phyloP scores from a whole-genome alignment of 805 yeast genomes.

The Barnettozyma wickerhamii region DNA sequence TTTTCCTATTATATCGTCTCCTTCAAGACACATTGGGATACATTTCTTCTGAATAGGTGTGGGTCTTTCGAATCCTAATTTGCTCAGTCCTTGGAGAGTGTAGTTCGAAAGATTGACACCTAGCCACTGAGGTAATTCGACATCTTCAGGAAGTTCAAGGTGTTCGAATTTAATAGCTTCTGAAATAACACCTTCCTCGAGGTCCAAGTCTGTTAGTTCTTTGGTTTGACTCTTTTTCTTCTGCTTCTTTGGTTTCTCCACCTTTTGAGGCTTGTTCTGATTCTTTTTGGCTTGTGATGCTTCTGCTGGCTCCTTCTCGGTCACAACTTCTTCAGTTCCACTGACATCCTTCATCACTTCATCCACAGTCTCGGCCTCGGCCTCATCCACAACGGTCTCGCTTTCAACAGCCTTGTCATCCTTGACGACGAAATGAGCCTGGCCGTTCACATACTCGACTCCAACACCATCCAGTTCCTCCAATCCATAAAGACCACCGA shows the following conservation, averaged over 20 bases:
- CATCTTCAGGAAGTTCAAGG: constrained; percentile 30
- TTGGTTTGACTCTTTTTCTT: constrained; percentile 24
- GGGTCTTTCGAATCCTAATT: constrained; percentile 60
- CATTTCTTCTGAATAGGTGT: constrained; percentile 79
- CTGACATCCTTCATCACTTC: constrained; percentile 22
- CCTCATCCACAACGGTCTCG: no score
- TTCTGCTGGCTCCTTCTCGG: constrained; percentile 15
- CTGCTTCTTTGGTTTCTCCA: no score
- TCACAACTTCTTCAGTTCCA: constrained; percentile 22
- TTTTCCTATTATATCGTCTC: constrained; percentile 86
- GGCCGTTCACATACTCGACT: constrained; percentile 69
- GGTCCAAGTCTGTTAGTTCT: constrained; percentile 4
- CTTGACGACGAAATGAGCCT: constrained; percentile 50
- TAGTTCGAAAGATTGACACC: constrained; percentile 44
- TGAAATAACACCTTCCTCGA: constrained; percentile 15
- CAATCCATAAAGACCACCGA: constrained; percentile 86
- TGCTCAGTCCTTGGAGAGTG: constrained; percentile 56
- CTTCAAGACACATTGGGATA: constrained; percentile 69
- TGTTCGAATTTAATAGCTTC: constrained; percentile 27
- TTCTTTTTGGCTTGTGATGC: constrained; percentile 14
- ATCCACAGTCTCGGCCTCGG: no score
- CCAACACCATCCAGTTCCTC: constrained; percentile 95
- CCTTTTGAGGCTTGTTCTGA: constrained; percentile 15
- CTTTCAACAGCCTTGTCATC: constrained; percentile 27
- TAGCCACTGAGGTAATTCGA: constrained; percentile 61